These are phyloP conservation scores for Adenanthera pavonina DNA, from an alignment of 306 rosid genomes.

Conservation along the genomic window DNA sequence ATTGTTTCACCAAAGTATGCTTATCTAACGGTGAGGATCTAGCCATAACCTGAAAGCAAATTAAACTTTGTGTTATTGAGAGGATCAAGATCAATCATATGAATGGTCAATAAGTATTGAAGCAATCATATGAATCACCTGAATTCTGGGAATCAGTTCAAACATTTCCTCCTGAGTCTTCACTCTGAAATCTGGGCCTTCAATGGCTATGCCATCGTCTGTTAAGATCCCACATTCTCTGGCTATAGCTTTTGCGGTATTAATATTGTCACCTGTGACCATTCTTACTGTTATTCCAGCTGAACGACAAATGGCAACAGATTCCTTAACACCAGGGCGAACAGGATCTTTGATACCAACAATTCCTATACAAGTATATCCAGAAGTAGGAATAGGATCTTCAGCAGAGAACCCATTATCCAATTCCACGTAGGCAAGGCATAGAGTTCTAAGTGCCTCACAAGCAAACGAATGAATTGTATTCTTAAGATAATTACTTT, in stretches of 20 bases:
- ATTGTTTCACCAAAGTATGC: slow-evolving; percentile 82
- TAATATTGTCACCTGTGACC: slow-evolving; percentile 96
- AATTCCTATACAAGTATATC: slow-evolving; percentile 85
- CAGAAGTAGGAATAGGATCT: slow-evolving; percentile 73
- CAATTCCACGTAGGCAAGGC: slow-evolving; percentile 82
- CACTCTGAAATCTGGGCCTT: slow-evolving; percentile 89
- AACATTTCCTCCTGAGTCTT: slow-evolving; percentile 77
- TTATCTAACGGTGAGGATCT: slow-evolving; percentile 96
- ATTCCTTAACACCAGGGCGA: slow-evolving; percentile 95
- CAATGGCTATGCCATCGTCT: slow-evolving; percentile 94
- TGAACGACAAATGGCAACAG: slow-evolving; percentile 84
- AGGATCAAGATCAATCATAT: slow-evolving; percentile 23
- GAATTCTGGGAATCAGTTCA: slow-evolving; percentile 83
- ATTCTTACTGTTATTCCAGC: slow-evolving; percentile 89
- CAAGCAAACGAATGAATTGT: slow-evolving; percentile 77
- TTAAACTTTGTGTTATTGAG: slow-evolving; percentile 30
- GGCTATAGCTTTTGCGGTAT: slow-evolving; percentile 95
- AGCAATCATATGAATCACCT: slow-evolving; percentile 55
- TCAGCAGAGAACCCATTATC: slow-evolving; percentile 60
- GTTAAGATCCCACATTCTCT: slow-evolving; percentile 97
- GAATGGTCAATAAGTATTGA: background rate
- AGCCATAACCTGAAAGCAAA: slow-evolving; percentile 82
- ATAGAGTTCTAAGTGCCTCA: slow-evolving; percentile 93
- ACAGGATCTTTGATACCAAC: slow-evolving; percentile 98
- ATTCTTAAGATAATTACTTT: slow-evolving; percentile 52